These are phyloP conservation scores for Casuarina glauca DNA, from an alignment of 306 rosid genomes.

Conservation along the genomic window DNA sequence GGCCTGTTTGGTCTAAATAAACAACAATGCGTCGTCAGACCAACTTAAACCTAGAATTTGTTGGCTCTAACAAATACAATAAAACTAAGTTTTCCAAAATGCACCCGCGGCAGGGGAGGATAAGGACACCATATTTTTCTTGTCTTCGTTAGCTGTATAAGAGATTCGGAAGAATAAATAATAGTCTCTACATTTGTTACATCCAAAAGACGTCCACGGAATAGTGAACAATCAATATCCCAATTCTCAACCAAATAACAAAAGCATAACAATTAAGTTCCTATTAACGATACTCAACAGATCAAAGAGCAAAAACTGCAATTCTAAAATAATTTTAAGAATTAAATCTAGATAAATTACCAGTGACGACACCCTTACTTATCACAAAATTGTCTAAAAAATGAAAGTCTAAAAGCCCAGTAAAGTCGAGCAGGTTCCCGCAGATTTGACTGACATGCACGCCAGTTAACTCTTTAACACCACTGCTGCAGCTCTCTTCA, in stretches of 20 bases:
- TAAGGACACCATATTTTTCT: not conserved
- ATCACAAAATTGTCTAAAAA: constrained; percentile 20
- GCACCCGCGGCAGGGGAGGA: not conserved
- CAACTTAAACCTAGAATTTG: no score
- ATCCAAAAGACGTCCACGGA: not conserved
- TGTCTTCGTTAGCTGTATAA: not conserved
- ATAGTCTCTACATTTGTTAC: not conserved
- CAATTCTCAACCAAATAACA: not conserved
- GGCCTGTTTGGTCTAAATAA: no score
- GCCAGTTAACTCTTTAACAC: constrained; percentile 56
- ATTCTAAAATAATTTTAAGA: constrained; percentile 3
- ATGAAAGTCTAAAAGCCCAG: constrained; percentile 3
- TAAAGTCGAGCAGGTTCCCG: not conserved
- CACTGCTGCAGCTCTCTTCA: constrained; percentile 61
- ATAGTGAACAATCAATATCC: not conserved
- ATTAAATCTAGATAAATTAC: not conserved
- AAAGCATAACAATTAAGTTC: not conserved
- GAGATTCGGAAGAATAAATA: constrained; percentile 1
- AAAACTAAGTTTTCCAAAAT: not conserved
- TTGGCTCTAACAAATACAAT: no score
- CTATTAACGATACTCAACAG: not conserved
- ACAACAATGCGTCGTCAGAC: no score
- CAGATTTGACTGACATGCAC: not conserved
- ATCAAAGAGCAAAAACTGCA: constrained; percentile 17
- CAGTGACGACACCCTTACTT: constrained; percentile 14